phyloP scores from a whole-genome alignment of 257 asterid genomes.

The Verbena officinalis region DNA sequence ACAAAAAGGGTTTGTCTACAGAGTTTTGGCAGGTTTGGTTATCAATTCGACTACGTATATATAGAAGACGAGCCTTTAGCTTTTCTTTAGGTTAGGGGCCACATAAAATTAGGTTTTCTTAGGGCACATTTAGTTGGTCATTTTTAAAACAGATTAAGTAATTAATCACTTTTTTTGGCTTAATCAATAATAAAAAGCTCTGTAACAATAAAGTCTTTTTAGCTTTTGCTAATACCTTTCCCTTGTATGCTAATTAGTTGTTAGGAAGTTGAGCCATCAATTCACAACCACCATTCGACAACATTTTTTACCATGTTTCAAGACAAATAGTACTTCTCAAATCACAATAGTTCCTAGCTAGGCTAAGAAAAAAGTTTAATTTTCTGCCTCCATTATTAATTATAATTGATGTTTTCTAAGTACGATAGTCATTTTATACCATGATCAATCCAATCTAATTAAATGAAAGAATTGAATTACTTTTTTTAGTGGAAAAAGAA shows the following conservation, averaged over 20 bases:
- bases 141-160: conserved; percentile 1
- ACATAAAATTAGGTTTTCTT: conserved; percentile 32
- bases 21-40: conserved; percentile 28
- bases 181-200: conserved; percentile 29
- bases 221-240: conserved; percentile 17
- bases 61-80: neutral
- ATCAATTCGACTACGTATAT: conserved; percentile 30
- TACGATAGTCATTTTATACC: neutral
- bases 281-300: conserved; percentile 49
- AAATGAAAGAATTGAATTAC: neutral
- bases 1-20: conserved; percentile 26
- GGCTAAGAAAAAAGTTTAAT: neutral
- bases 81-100: conserved; percentile 30
- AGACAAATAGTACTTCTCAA: neutral
- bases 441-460: neutral
- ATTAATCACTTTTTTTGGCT: conserved; percentile 12
- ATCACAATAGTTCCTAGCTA: conserved; percentile 9
- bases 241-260: conserved; percentile 33
- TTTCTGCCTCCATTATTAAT: neutral
- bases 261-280: conserved; percentile 62
- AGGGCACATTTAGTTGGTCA: conserved; percentile 3
- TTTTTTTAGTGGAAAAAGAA: no score
- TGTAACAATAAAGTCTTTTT: conserved; percentile 8
- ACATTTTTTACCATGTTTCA: conserved; percentile 22
- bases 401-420: neutral